phyloP scores from a whole-genome alignment of 495 filamentous ascomycete species.

The Polyplosphaeria fusca region DNA sequence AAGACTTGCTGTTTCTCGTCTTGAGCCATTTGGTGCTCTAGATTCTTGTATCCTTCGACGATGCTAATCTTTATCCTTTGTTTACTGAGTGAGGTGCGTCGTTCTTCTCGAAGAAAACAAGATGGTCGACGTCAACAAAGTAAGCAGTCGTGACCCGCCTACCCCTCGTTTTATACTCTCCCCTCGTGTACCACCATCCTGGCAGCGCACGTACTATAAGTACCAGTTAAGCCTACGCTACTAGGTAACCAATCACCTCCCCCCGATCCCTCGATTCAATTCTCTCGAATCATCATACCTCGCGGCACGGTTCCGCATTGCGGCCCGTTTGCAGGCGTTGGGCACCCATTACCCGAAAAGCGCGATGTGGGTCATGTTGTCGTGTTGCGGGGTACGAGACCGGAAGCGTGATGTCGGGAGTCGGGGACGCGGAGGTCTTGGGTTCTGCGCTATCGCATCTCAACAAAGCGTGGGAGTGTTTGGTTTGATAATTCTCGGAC shows the following conservation, averaged over 20 bases:
- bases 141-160: not conserved
- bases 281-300: not conserved
- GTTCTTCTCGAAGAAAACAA: not conserved
- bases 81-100: too few species aligned
- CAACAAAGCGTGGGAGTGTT: too few species aligned
- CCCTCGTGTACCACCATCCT: not conserved
- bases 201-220: not conserved
- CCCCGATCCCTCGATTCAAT: not conserved
- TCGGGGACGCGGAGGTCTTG: too few species aligned
- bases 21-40: constrained; percentile 4
- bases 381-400: too few species aligned
- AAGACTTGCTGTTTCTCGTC: constrained; percentile 3
- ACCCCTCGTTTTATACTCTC: not conserved
- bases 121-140: not conserved
- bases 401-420: too few species aligned
- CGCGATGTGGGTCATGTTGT: too few species aligned
- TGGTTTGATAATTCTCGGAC: too few species aligned
- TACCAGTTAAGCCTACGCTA: not conserved
- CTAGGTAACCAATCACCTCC: not conserved
- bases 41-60: not conserved
- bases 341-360: too few species aligned
- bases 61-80: too few species aligned
- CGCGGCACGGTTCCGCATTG: not conserved
- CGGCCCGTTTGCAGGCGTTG: not conserved
- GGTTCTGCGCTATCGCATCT: too few species aligned